Evolutionary conservation across 768 basidiomycete genomes (phyloP), one percentile per base, ranked within the genome.

Genomic region (Termitomyces sp.): DNA sequence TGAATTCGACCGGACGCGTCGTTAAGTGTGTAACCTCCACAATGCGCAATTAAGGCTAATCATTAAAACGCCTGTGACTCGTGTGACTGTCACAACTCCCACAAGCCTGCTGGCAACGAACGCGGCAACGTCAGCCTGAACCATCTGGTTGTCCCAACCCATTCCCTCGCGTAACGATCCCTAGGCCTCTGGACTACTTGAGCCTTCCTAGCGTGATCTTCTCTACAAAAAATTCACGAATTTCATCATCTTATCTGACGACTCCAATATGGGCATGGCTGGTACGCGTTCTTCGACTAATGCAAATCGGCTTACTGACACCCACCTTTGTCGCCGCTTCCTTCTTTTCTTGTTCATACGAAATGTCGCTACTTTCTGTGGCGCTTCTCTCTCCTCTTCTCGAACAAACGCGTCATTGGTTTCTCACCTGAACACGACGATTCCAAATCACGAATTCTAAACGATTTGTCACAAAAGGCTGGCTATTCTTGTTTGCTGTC

Each of bases 401-500:
- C 48, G 18, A 40, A 53, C 18, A 40, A 38, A 39, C 53, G 36
- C 35, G 52, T 38, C 7, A 36, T 22, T 51, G 38, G 20, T 40
- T 32, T 25, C 29, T 39, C 16, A 38, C n/a, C 16, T 5, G 12
- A 49, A 54, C 50, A 56, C 35, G 54, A 50, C 43, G 52, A 42
- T 23, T 22, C 13, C 9, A 5, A 33, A 42, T 23, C 16, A 23
- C 22, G 10, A 33, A 52, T 4, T 33, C 16, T 22, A 20, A n/a
- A 41, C 20, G 20, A 22, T 40, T 49, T 38, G 57, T 43, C 7
- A 44, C 32, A 29, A 41, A 52, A 95, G 94, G 92, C 68, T 98
- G 95, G 96, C 74, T 99, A 60, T 99, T 97, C 77, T 83, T 98
- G 63, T 94, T 98, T 70, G 84, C 93, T 68, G 95, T 98, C 69